phyloP scores from a whole-genome alignment of 2,329 filamentous ascomycete species.

The Xylariaceae sp. region DNA sequence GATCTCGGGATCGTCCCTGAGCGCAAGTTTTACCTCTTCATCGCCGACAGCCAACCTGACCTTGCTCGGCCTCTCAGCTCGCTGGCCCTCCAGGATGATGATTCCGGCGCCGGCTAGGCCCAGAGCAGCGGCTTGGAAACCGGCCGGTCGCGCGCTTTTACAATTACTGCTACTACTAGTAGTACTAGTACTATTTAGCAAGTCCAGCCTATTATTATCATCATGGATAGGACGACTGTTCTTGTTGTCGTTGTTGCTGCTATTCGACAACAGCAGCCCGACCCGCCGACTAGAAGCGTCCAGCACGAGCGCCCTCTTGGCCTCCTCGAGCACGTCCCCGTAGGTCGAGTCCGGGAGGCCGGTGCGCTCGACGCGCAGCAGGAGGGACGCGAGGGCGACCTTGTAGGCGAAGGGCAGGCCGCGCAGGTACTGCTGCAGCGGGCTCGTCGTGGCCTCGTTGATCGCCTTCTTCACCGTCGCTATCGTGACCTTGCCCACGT shows the following conservation, averaged over 20 bases:
- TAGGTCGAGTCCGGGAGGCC: conserved; percentile 83
- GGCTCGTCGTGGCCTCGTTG: conserved; percentile 88
- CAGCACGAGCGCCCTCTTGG: conserved; percentile 61
- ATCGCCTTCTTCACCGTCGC: conserved; percentile 91
- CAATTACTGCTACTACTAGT: conserved; percentile 28
- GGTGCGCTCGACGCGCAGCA: conserved; percentile 73
- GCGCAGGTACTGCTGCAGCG: conserved; percentile 82
- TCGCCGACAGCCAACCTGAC: conserved; percentile 81
- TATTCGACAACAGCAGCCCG: conserved; percentile 46
- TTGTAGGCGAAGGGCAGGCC: conserved; percentile 77
- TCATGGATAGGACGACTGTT: too few relatives aligned
- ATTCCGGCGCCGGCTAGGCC: conserved; percentile 85
- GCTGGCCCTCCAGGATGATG: conserved; percentile 73
- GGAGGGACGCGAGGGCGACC: conserved; percentile 75
- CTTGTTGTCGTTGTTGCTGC: too few relatives aligned
- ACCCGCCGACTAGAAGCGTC: conserved; percentile 56
- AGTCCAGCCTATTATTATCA: too few relatives aligned
- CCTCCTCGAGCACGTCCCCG: conserved; percentile 85
- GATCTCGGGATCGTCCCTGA: conserved; percentile 83
- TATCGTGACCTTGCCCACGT: conserved; percentile 69
- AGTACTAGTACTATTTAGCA: conserved; percentile 4
- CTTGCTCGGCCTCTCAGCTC: conserved; percentile 81
- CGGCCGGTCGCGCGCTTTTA: conserved; percentile 23
- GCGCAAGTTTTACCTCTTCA: conserved; percentile 83
- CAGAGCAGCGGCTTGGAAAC: conserved; percentile 65